A percentile compares a stretch with the other conserved stretches of the same genome.
Evolutionary conservation across 352 stramenopile genomes (phyloP).

Genomic region (Peronospora belbahrii): DNA sequence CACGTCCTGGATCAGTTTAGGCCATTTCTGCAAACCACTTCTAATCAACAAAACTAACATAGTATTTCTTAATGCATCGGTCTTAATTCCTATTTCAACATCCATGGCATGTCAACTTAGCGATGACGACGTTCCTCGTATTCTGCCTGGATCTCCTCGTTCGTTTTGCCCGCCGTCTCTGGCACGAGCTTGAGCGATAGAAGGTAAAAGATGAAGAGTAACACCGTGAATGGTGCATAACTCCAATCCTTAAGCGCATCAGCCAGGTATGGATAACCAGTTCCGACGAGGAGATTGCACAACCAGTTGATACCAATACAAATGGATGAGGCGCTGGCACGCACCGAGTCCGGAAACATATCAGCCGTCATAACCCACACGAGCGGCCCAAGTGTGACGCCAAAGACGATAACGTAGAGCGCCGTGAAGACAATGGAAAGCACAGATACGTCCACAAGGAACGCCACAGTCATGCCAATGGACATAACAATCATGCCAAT

Average conservation of each 20-base stretch:
- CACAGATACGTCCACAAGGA: conserved; percentile 25
- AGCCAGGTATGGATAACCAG: conserved; percentile 36
- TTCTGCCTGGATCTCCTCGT: conserved; percentile 45
- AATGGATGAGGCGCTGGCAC: conserved; percentile 27
- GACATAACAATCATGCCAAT: conserved; percentile 40
- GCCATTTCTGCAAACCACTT: conserved; percentile 19
- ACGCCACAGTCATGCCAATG: conserved; percentile 40
- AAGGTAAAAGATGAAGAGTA: conserved; percentile 36
- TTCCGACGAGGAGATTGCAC: conserved; percentile 36
- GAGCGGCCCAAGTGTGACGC: conserved; percentile 41
- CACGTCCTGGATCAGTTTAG: conserved; percentile 35
- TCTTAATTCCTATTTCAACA: neutral
- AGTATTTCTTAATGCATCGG: conserved; percentile 16
- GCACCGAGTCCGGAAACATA: conserved; percentile 24
- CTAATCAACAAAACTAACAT: conserved; percentile 17
- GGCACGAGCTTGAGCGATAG: conserved; percentile 37
- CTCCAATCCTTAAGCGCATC: conserved; percentile 27
- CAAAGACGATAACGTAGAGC: conserved; percentile 37
- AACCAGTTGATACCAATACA: conserved; percentile 38
- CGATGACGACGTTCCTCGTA: conserved; percentile 19
- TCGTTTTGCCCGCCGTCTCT: conserved; percentile 44
- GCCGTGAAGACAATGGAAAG: conserved; percentile 43
- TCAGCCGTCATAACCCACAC: conserved; percentile 24
- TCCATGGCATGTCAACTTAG: neutral
- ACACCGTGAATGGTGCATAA: conserved; percentile 30